phyloP scores from a whole-genome alignment of 1,139 yeast genomes.

The Maudiozyma humilis region DNA sequence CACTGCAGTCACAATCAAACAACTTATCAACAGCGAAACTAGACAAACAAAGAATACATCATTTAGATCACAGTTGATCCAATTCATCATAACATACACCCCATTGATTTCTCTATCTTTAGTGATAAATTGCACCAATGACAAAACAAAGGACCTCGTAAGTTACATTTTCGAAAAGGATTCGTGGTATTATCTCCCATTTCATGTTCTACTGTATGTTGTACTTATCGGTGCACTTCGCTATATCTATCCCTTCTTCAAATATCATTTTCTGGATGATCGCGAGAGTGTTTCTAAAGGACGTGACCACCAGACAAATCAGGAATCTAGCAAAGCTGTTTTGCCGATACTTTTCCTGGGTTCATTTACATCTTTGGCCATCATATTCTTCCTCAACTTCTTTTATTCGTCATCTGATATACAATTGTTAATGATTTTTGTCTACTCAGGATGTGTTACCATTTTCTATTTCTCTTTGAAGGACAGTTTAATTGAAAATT shows the following conservation, averaged over 20 bases:
- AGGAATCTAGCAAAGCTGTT: not conserved
- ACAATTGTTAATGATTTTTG: conserved; percentile 22
- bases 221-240: not conserved
- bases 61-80: not conserved
- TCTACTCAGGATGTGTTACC: conserved; percentile 23
- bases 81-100: not conserved
- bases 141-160: conserved; percentile 2
- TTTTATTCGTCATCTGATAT: conserved; percentile 7
- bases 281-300: not conserved
- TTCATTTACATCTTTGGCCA: conserved; percentile 2
- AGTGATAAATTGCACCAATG: conserved; percentile 4
- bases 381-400: conserved; percentile 8
- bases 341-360: not conserved
- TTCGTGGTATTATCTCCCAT: not conserved
- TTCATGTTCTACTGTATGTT: not conserved
- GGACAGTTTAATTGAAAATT: conserved; percentile 13
- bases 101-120: conserved; percentile 4
- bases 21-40: conserved; percentile 1
- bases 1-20: conserved; percentile 16
- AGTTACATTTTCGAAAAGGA: not conserved
- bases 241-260: conserved; percentile 2
- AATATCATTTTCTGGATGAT: not conserved
- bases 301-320: not conserved
- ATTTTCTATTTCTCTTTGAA: conserved; percentile 22
- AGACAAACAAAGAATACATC: not conserved